Evolutionary conservation across 2,329 filamentous ascomycete genomes (phyloP).

Genomic region (Epichloe typhina): DNA sequence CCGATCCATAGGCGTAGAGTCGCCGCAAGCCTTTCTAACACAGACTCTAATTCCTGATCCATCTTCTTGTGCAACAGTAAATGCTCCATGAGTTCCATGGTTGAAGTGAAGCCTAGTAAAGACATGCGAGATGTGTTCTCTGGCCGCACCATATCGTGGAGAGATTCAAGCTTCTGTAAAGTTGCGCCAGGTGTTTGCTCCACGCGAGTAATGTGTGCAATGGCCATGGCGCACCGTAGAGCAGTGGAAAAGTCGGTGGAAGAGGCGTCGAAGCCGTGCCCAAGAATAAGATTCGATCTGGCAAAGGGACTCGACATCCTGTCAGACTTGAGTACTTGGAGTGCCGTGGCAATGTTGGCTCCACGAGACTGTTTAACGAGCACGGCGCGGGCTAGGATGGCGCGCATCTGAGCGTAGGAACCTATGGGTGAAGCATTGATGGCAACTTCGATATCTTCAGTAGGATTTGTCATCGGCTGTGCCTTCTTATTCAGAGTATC

Average conservation of each 20-base stretch:
- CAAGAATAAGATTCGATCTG: constrained; percentile 29
- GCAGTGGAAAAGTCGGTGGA: constrained; percentile 42
- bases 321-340: constrained; percentile 33
- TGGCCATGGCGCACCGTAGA: constrained; percentile 45
- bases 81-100: constrained; percentile 43
- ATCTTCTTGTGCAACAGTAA: constrained; percentile 34
- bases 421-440: constrained; percentile 63
- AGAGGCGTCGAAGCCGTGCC: constrained; percentile 25
- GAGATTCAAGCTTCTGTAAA: constrained; percentile 30
- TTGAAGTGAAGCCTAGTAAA: constrained; percentile 45
- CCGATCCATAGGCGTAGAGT: constrained; percentile 49
- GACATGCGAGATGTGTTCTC: constrained; percentile 31
- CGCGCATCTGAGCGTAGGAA: constrained; percentile 54
- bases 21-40: constrained; percentile 44
- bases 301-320: constrained; percentile 13
- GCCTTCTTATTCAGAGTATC: constrained; percentile 44
- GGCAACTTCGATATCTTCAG: constrained; percentile 50
- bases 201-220: constrained; percentile 41
- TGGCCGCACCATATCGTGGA: constrained; percentile 35
- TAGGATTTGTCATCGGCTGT: constrained; percentile 8
- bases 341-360: constrained; percentile 41
- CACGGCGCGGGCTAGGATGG: constrained; percentile 45
- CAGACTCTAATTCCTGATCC: constrained; percentile 31
- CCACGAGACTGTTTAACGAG: constrained; percentile 40
- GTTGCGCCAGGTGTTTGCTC: constrained; percentile 21